Conservation (phyloP, 768 basidiomycete genomes). For the Boletus reticulatus region DNA sequence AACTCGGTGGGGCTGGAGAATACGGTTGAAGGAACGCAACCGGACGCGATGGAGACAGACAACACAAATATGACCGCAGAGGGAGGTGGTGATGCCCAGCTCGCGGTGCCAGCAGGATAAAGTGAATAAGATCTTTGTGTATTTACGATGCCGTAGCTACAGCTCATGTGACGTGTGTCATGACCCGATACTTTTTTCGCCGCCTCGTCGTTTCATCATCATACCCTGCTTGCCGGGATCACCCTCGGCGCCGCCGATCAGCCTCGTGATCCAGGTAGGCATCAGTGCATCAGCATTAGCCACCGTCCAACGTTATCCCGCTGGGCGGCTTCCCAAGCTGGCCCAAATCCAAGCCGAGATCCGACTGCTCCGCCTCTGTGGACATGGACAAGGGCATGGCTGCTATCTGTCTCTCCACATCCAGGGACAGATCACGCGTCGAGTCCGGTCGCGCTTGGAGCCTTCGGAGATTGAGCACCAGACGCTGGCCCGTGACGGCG, state of each 20-base stretch:
- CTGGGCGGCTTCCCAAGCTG: background rate
- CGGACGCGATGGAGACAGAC: background rate
- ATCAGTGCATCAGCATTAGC: no score
- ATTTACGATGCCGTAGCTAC: background rate
- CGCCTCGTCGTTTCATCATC: no score
- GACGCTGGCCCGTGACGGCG: constrained; percentile 21
- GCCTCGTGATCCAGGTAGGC: no score
- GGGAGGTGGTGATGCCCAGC: background rate
- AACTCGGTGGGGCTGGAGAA: background rate
- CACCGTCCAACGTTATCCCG: no score
- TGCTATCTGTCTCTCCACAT: constrained; percentile 13
- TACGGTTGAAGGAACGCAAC: background rate
- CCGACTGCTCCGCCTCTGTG: background rate
- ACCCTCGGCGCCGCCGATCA: no score
- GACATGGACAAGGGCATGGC: background rate
- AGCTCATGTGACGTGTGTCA: no score
- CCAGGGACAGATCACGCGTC: constrained; percentile 11
- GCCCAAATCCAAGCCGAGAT: background rate
- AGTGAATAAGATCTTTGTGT: constrained; percentile 1
- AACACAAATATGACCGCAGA: background rate
- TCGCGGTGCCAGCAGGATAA: constrained; percentile 6
- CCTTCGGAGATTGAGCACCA: constrained; percentile 19
- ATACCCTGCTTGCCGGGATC: no score
- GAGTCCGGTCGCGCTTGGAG: constrained; percentile 1
- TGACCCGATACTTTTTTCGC: no score